Base-by-base conservation (phyloP, 164 flowering plant genomes). In the Magnolia sinica region DNA sequence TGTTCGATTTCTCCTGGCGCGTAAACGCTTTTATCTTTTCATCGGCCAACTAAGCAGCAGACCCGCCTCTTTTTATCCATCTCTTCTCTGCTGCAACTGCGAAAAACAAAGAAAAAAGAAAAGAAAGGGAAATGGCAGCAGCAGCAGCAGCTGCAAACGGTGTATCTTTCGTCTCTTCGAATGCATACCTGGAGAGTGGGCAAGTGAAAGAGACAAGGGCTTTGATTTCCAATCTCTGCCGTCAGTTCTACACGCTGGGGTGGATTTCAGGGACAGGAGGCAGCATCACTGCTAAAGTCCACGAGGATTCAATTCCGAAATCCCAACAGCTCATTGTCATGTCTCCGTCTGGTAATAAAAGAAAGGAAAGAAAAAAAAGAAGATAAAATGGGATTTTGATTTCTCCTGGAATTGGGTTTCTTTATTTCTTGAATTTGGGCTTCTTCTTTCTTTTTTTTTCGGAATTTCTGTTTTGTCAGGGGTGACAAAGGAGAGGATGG, bases 261-360 rank as follows among this genome's bases (percentile, higher is more conserved):
- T 92, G 98, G 98, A 95, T 94, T 1, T 91, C 96, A 0, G 98
- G 98, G 19, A 92, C 97, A 0, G 98, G 98, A 51, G 97, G 99
- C 23, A 92, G 97, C 88, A 92, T 94, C 85, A 89, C 97, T 52
- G 79, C 91, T 70, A 94, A 96, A 81, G 98, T 88, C 70, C 97
- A 91, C 58, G 97, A 92, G 70, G 92, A 89, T 24, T 87, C 90
- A 19, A 82, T 96, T 50, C 97, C 97, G 7, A 92, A 87, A 73
- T 79, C 90, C 37, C 83, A 94, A 16, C 98, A 88, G 92, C 81
- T 55, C 14, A 14, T 83, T 96, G 72, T 94, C 89, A 93, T 92
- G 97, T 91, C 98, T 61, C 99, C 98, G 76, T 92, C 99, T 71
- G 99, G 99, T 93, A 76, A 1, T 73, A 49, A 64, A 18, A 18